Conservation (phyloP, 176 grass and related monocot species). For the barley (Hordeum vulgare) region DNA sequence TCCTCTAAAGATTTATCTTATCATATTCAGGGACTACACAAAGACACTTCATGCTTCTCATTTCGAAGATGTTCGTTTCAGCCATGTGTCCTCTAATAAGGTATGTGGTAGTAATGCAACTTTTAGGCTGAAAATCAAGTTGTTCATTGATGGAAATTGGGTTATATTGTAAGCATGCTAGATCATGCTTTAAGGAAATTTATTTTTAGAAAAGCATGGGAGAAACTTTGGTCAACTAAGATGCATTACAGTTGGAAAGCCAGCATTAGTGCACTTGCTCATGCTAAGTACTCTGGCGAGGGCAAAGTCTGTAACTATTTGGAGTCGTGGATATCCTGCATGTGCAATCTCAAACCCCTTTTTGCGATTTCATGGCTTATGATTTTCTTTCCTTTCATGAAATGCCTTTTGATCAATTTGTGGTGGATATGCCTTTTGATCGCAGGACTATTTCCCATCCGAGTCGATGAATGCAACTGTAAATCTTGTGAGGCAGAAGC, state of each 20-base stretch:
- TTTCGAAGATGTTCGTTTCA: slow-evolving; percentile 34
- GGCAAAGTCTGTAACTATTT: not conserved
- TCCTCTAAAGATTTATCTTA: not conserved
- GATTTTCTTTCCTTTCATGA: not conserved
- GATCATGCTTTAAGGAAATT: not conserved
- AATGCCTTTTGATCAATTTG: not conserved
- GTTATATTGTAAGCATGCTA: not conserved
- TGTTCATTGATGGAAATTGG: not conserved
- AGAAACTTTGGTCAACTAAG: not conserved
- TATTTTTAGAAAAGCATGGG: not conserved
- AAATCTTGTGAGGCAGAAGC: slow-evolving; percentile 67
- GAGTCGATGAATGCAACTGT: slow-evolving; percentile 70
- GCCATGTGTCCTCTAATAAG: slow-evolving; percentile 75
- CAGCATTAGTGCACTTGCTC: not conserved
- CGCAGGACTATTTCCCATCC: slow-evolving; percentile 83
- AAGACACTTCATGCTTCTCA: slow-evolving; percentile 32
- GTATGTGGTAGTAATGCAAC: slow-evolving; percentile 25
- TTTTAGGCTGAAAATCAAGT: not conserved
- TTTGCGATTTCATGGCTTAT: not conserved
- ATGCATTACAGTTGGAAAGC: too few species aligned
- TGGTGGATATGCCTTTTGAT: not conserved
- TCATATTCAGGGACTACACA: slow-evolving; percentile 44
- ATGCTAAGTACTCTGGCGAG: not conserved
- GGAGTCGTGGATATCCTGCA: not conserved
- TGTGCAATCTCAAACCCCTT: not conserved